A percentile compares a stretch with the other conserved stretches of the same genome.
Conservation (phyloP, 306 rosid species). For the Abrus pulchellus region DNA sequence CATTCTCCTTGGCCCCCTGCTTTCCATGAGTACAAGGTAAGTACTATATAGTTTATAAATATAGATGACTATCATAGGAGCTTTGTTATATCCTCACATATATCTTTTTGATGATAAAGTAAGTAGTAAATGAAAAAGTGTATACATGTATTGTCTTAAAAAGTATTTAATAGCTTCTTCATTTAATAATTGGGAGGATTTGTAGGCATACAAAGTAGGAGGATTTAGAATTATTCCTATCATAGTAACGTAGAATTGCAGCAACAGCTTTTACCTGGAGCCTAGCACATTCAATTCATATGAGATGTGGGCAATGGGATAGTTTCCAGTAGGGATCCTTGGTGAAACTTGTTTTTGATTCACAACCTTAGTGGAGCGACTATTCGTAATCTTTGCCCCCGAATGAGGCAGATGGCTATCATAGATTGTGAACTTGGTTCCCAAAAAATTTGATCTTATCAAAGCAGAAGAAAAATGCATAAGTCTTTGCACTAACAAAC, state of each 20-base stretch:
- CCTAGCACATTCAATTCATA: slow-evolving; percentile 95
- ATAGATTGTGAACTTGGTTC: slow-evolving; percentile 91
- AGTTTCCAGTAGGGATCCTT: slow-evolving; percentile 82
- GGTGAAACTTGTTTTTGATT: slow-evolving; percentile 91
- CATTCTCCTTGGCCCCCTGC: slow-evolving; percentile 99
- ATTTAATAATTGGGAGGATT: too few relatives aligned
- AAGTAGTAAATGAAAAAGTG: too few relatives aligned
- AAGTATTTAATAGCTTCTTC: too few relatives aligned
- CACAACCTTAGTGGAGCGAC: slow-evolving; percentile 85
- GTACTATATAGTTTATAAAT: not conserved
- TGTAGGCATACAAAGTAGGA: not conserved
- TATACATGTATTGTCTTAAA: too few relatives aligned
- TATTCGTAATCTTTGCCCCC: slow-evolving; percentile 74
- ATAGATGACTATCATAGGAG: not conserved
- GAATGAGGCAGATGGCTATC: slow-evolving; percentile 88
- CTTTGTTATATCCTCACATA: too few relatives aligned
- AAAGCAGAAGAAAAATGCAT: slow-evolving; percentile 31
- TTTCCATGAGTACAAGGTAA: slow-evolving; percentile 21
- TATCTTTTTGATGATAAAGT: too few relatives aligned
- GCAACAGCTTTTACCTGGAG: slow-evolving; percentile 60
- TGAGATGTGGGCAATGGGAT: slow-evolving; percentile 86
- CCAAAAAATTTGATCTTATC: slow-evolving; percentile 88
- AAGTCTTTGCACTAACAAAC: not conserved
- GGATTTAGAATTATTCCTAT: too few relatives aligned
- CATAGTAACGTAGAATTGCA: too few relatives aligned